Conservation (phyloP, 2,329 filamentous ascomycete genomes). For the Penicillium sp. region DNA sequence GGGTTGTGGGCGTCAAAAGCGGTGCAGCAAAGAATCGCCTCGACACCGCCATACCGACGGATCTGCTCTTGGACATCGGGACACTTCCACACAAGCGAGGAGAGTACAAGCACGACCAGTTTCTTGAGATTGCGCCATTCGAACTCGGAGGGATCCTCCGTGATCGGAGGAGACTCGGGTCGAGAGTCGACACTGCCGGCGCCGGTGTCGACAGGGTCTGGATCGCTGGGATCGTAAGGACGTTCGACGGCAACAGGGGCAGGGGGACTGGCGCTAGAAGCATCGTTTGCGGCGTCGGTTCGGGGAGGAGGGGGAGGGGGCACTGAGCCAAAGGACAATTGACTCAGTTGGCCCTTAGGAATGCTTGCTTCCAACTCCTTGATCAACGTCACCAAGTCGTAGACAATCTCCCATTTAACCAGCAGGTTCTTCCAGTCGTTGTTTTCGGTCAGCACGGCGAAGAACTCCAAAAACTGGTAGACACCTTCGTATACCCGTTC, state of each 20-base stretch:
- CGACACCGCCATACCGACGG: slow-evolving; percentile 77
- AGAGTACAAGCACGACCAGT: slow-evolving; percentile 85
- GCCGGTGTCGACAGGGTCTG: slow-evolving; percentile 41
- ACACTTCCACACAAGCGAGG: slow-evolving; percentile 83
- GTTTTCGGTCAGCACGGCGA: slow-evolving; percentile 84
- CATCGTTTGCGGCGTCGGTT: slow-evolving; percentile 29
- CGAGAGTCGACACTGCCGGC: slow-evolving; percentile 42
- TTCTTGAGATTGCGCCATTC: slow-evolving; percentile 86
- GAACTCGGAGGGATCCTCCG: slow-evolving; percentile 64
- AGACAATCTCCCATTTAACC: slow-evolving; percentile 87
- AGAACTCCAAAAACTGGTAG: slow-evolving; percentile 90
- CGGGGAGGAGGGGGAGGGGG: slow-evolving; percentile 25
- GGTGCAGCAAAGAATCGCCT: slow-evolving; percentile 84
- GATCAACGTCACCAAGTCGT: slow-evolving; percentile 82
- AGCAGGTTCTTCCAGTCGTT: slow-evolving; percentile 78
- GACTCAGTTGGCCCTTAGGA: slow-evolving; percentile 69
- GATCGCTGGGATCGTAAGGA: slow-evolving; percentile 57
- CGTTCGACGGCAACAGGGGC: slow-evolving; percentile 58
- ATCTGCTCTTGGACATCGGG: slow-evolving; percentile 84
- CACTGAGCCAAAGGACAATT: slow-evolving; percentile 30
- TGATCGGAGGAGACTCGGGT: slow-evolving; percentile 48
- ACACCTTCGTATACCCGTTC: slow-evolving; percentile 93
- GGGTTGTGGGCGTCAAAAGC: slow-evolving; percentile 90
- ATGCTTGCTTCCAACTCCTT: slow-evolving; percentile 86
- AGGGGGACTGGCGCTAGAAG: slow-evolving; percentile 33